These are phyloP conservation scores for Austropuccinia psidii DNA, from an alignment of 1,284 basidiomycete genomes.

Conservation along the genomic window DNA sequence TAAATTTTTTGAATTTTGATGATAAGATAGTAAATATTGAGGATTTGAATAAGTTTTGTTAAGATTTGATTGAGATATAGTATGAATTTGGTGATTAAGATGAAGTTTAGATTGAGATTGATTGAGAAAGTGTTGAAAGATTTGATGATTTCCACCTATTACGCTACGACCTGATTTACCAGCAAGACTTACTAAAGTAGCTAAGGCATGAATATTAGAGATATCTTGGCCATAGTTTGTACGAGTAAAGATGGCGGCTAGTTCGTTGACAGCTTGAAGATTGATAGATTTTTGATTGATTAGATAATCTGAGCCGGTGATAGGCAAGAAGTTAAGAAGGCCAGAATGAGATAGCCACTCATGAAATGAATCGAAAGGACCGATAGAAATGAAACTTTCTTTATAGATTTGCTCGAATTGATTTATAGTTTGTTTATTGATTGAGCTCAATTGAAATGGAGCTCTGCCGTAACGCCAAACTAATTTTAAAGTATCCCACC, in stretches of 20 bases:
- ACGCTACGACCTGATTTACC: constrained; percentile 62
- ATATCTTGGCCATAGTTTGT: constrained; percentile 81
- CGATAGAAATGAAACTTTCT: constrained; percentile 52
- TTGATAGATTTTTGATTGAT: constrained; percentile 55
- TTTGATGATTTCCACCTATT: constrained; percentile 70
- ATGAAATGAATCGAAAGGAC: constrained; percentile 58
- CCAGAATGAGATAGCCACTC: constrained; percentile 56
- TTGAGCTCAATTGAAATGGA: constrained; percentile 52
- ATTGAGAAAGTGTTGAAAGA: constrained; percentile 74
- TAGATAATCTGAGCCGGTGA: constrained; percentile 60
- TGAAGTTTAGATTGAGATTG: constrained; percentile 61
- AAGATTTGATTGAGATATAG: constrained; percentile 24
- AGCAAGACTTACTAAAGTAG: constrained; percentile 65
- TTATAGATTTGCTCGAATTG: constrained; percentile 17
- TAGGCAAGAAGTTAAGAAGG: constrained; percentile 55
- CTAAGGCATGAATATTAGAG: constrained; percentile 69
- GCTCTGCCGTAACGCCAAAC: constrained; percentile 72
- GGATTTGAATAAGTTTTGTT: background rate
- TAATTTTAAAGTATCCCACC: constrained; percentile 65
- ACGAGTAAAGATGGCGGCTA: constrained; percentile 72
- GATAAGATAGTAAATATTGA: constrained; percentile 40
- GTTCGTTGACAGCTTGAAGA: constrained; percentile 61
- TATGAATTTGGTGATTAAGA: constrained; percentile 59
- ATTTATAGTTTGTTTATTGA: constrained; percentile 2
- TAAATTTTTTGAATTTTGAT: constrained; percentile 26